These are phyloP conservation scores for Colletotrichum costaricense DNA, from an alignment of 2,329 filamentous ascomycete genomes.

Conservation along the genomic window DNA sequence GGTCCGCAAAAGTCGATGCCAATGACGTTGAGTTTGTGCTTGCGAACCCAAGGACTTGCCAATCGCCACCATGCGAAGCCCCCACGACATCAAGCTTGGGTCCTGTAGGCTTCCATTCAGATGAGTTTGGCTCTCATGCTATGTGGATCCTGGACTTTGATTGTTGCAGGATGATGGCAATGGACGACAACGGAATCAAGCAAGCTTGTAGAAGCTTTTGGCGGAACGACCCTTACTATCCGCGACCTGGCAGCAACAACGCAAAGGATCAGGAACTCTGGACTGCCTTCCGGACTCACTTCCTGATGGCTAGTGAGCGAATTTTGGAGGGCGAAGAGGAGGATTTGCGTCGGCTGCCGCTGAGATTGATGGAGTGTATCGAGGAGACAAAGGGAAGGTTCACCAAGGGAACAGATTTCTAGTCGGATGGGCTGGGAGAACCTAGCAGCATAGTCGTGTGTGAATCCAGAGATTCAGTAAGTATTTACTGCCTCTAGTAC, in stretches of 20 bases:
- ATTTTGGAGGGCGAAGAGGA: background rate
- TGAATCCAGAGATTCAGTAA: too few species aligned
- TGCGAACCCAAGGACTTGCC: background rate
- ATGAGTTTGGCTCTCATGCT: conserved; percentile 44
- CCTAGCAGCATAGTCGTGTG: too few species aligned
- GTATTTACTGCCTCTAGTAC: too few species aligned
- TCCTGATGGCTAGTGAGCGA: background rate
- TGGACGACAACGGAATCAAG: conserved; percentile 52
- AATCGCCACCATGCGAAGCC: too few species aligned
- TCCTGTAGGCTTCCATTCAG: background rate
- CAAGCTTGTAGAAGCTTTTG: conserved; percentile 56
- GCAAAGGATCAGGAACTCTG: conserved; percentile 38
- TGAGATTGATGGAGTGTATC: background rate
- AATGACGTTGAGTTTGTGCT: conserved; percentile 69
- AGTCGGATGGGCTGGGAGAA: background rate
- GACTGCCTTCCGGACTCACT: conserved; percentile 37
- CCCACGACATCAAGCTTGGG: too few species aligned
- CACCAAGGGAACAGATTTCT: background rate
- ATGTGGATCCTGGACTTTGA: conserved; percentile 64
- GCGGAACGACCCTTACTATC: conserved; percentile 64
- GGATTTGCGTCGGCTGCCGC: conserved; percentile 39
- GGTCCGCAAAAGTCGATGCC: conserved; percentile 58
- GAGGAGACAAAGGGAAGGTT: background rate
- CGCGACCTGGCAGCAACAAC: conserved; percentile 45
- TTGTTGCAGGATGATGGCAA: conserved; percentile 45